Evolutionary conservation across 1,284 basidiomycete species (phyloP), one percentile per base, ranked within the genome.

Genomic region (Gomphus sp.): DNA sequence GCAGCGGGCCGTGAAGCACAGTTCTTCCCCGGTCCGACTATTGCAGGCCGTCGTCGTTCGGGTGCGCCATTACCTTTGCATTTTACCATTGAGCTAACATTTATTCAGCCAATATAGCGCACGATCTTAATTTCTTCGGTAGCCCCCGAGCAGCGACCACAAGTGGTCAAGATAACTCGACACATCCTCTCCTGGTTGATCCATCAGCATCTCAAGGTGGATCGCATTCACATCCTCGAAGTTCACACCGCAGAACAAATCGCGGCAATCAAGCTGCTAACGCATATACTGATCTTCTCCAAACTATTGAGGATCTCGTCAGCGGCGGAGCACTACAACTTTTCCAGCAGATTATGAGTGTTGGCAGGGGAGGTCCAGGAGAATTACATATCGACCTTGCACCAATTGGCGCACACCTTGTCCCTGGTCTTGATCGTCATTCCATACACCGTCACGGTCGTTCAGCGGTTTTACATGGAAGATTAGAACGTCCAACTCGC

Each of bases 121-220:
- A 51, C 47, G 79, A 79, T 60, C 62, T 80, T 25, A 80, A 82
- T 49, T 73, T 87, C 36, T 87, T 89, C 64, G 85, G 85, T 36
- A 76, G 85, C 56, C 67, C 78, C 44, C 76, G 86, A 62, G 79
- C 76, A 62, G 68, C 70, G 3, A 71, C 76, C 43, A 67, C 76
- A 6, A 73, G 79, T 14, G 76, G 77, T 16, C 75, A 80, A 31
- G 87, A 91, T 65, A 76, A 81, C 45, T 84, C 84, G 12, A 86
- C 86, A 0, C 94, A 97, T 69, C 93, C 93, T 3, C 76, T 97
- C 10, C 80, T 97, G 11, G 68, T 90, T 37, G 89, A 96, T 64
- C 76, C 75, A 25, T 70, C 74, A 0, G 74, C 74, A 33, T 70
- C 76, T n/a, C 66, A 74, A 34, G 69, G 74, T 57, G 80, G 80